Base-by-base conservation (phyloP, 192 early-diverging fungal genomes). In the Neocallimastix lanati region DNA sequence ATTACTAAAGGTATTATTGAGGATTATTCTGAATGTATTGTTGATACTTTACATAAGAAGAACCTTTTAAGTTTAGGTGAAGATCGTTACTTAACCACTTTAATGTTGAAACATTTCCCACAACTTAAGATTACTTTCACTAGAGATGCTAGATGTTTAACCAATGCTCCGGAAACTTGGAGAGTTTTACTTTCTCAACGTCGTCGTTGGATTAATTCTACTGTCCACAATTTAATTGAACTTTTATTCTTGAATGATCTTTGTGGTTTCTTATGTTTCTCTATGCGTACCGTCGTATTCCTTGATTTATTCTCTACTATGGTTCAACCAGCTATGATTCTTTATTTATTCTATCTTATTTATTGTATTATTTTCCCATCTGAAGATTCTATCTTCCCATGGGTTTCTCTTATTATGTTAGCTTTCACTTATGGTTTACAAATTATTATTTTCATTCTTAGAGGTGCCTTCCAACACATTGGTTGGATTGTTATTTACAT, bases 191-290 rank as follows among this genome's bases (percentile, higher is more conserved):
- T 99, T 28, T 99, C 98, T 11, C 98, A 99, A 85, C 93, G 98
- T 80, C 95, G 98, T 86, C 93, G 98, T 82, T 99, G 98, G 98
- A 99, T 99, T 83, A 99, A 99, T 87, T 98, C 96, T 50, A 99
- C 98, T 11, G 93, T 99, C 12, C 98, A 99, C 88, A 99, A 99
- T 84, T 87, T 98, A 83, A 90, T 97, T 82, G 98, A 99, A 84
- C 87, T 99, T 76, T 85, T 96, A 33, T 91, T 95, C 81, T 86
- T 99, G 81, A 93, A 93, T 28, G 95, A 98, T 79, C 91, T 98
- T 33, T 98, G 98, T 81, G 97, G 98, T 29, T 96, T 94, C 89
- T 92, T 96, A 84, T 96, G 95, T 86, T 97, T 97, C 86, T 97
- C 96, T 40, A 96, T 98, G 94, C 91, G 96, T 15, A 94, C 97